phyloP scores from a whole-genome alignment of 2,329 filamentous ascomycete species.

The Purpureocillium takamizusanense region DNA sequence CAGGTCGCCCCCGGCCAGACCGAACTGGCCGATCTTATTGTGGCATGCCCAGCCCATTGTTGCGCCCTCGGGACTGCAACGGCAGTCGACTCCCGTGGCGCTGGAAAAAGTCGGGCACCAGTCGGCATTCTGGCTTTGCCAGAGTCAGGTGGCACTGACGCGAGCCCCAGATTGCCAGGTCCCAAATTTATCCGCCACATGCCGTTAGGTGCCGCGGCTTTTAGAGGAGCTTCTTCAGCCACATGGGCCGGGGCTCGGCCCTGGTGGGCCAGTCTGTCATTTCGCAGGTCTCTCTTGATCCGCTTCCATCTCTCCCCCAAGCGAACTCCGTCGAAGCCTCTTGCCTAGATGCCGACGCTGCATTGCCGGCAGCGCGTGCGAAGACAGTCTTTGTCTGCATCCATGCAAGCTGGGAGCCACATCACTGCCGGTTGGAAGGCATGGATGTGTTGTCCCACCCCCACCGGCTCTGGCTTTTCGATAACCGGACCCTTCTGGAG shows the following conservation, averaged over 20 bases:
- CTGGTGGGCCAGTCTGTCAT: too few species aligned
- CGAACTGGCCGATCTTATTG: not conserved
- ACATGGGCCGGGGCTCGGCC: too few species aligned
- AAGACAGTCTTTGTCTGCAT: not conserved
- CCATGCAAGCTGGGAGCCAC: not conserved
- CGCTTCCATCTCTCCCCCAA: too few species aligned
- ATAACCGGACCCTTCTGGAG: constrained; percentile 2
- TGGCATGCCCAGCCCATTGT: not conserved
- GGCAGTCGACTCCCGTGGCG: not conserved
- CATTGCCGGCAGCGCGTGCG: too few species aligned
- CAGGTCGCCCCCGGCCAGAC: too few species aligned
- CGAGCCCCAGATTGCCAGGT: constrained; percentile 7
- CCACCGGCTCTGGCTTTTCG: constrained; percentile 1
- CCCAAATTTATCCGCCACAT: constrained; percentile 10
- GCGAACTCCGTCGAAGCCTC: too few species aligned
- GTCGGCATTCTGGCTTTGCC: not conserved
- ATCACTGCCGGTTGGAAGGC: not conserved
- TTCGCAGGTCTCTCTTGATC: too few species aligned
- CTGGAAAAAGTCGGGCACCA: too few species aligned
- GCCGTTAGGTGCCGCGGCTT: constrained; percentile 1
- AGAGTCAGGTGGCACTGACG: not conserved
- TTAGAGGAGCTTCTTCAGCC: not conserved
- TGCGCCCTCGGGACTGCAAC: not conserved
- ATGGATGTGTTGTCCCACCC: not conserved
- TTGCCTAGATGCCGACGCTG: too few species aligned